Evolutionary conservation across 1,284 basidiomycete genomes (phyloP).

Genomic region (Schizophyllum amplum): DNA sequence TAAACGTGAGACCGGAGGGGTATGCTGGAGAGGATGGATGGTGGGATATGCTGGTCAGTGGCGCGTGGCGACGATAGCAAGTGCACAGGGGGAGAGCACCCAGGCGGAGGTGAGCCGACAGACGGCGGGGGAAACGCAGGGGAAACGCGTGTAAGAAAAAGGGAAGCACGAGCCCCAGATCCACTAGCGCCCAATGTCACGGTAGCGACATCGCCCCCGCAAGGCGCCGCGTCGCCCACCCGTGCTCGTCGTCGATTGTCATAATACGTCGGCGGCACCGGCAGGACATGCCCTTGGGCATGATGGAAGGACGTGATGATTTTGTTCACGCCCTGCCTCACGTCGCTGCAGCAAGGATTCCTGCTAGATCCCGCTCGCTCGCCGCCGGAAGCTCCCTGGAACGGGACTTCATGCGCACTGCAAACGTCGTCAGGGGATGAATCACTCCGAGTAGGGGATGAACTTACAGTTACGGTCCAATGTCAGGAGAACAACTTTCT

Average conservation of each 20-base stretch:
- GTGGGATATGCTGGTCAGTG: not conserved
- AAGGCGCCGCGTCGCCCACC: not conserved
- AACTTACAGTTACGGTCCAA: conserved; percentile 66
- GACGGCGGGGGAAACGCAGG: too few species aligned
- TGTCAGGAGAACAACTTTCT: conserved; percentile 81
- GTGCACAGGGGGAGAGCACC: not conserved
- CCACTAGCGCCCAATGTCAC: too few species aligned
- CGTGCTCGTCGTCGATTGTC: not conserved
- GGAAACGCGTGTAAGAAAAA: too few species aligned
- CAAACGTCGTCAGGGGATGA: conserved; percentile 14
- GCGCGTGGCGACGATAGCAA: not conserved
- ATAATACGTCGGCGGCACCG: too few species aligned
- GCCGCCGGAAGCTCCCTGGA: conserved; percentile 73
- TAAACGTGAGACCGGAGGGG: not conserved
- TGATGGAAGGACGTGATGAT: not conserved
- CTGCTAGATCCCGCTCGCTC: conserved; percentile 66
- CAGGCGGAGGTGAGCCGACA: not conserved
- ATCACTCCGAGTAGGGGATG: too few species aligned
- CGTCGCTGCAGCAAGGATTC: conserved; percentile 33
- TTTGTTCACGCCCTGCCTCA: not conserved
- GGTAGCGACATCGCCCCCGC: too few species aligned
- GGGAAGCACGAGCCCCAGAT: too few species aligned
- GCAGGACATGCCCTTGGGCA: not conserved
- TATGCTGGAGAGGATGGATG: not conserved
- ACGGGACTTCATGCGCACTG: conserved; percentile 79